A percentile compares a stretch with the other conserved stretches of the same genome.
Evolutionary conservation across 2,329 filamentous ascomycete genomes (phyloP).

Genomic region (Aquanectria penicillioides): DNA sequence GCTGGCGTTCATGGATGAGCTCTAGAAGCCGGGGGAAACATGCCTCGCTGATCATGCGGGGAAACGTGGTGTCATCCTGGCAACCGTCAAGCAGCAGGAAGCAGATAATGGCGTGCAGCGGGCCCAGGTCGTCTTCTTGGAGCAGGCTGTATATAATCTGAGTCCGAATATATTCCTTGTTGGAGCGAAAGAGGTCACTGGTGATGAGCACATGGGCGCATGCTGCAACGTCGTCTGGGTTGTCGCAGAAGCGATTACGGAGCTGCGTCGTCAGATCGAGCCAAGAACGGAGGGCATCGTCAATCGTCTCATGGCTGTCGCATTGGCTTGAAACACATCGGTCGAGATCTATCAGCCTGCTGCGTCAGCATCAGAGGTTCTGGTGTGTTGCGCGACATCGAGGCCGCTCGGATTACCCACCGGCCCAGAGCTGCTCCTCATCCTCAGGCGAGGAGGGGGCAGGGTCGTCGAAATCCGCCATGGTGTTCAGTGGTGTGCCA

Average conservation of each 20-base stretch:
- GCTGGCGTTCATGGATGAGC: slow-evolving; percentile 74
- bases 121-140: slow-evolving; percentile 84
- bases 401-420: slow-evolving; percentile 56
- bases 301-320: slow-evolving; percentile 70
- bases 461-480: slow-evolving; percentile 70
- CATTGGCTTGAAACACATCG: slow-evolving; percentile 58
- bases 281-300: slow-evolving; percentile 87
- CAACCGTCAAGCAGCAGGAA: slow-evolving; percentile 90
- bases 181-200: slow-evolving; percentile 76
- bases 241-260: slow-evolving; percentile 78
- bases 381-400: slow-evolving; percentile 12
- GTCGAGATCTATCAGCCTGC: slow-evolving; percentile 55
- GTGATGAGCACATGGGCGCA: slow-evolving; percentile 84
- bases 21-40: slow-evolving; percentile 87
- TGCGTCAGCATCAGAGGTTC: slow-evolving; percentile 23
- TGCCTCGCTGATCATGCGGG: slow-evolving; percentile 86
- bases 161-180: slow-evolving; percentile 87
- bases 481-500: slow-evolving; percentile 49
- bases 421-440: slow-evolving; percentile 90
- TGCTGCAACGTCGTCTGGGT: slow-evolving; percentile 80
- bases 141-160: slow-evolving; percentile 93
- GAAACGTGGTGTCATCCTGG: slow-evolving; percentile 79
- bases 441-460: slow-evolving; percentile 73
- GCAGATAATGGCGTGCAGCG: slow-evolving; percentile 84
- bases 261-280: slow-evolving; percentile 80